Evolutionary conservation across 306 rosid species (phyloP), one percentile per base, ranked within the genome.

Genomic region (Lupinus albus): DNA sequence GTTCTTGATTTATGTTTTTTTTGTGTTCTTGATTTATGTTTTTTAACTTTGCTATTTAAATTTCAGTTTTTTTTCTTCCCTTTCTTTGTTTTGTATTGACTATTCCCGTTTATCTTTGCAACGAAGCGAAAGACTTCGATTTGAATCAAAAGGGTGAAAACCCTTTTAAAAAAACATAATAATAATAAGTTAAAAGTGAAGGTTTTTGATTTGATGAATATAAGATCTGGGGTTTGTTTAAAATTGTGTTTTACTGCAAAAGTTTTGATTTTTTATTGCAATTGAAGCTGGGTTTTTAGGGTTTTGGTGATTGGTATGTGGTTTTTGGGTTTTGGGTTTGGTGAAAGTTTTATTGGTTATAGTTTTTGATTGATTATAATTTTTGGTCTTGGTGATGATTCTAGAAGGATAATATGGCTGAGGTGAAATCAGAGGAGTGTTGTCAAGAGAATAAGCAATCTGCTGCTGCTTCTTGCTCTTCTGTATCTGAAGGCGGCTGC

Each of bases 401-500:
- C 50, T 62, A 79, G 81, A 79, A 82, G 76, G 84, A 70, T 71
- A 88, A 70, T 71, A 88, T 88, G 94, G 82, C 73, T 47, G 97
- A 74, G 67, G 68, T 57, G 74, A 86, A 86, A 75, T 69, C 76
- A 13, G 97, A 92, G 76, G 96, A 86, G 83, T 78, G 83, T 72
- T 88, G 97, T 82, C 82, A 74, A 63, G 99, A 88, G 90, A 93
- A 93, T 85, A 93, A 90, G 70, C 96, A 90, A 81, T 76, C 91
- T 10, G 83, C 87, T 13, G 90, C 88, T 59, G 92, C 92, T 46
- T 83, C 96, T 12, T 82, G 90, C 82, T 93, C 96, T 21, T 87
- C 98, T 72, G 78, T 76, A 2, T 93, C 96, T 18, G 96, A 90
- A 83, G 88, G 87, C 47, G 79, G 94, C 73, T 93, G 78, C 20